Evolutionary conservation across 1,284 basidiomycete genomes (phyloP).

Genomic region (Ganoderma lucidum): DNA sequence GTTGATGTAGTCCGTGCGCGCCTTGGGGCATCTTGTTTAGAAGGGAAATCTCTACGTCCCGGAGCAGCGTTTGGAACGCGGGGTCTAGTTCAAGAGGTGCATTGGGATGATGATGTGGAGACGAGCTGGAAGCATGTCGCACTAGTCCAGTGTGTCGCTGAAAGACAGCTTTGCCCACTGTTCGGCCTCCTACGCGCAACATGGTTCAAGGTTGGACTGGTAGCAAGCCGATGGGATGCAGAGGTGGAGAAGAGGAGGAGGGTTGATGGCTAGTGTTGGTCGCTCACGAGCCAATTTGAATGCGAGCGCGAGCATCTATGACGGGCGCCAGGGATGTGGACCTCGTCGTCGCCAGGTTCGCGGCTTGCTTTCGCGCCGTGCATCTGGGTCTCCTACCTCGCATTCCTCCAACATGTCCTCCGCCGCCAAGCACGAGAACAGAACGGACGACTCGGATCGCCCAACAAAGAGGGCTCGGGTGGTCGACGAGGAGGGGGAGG

Average conservation of each 20-base stretch:
- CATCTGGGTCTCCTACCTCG: background rate
- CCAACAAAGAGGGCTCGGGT: conserved; percentile 39
- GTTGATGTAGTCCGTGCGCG: conserved; percentile 25
- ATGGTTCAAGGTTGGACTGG: conserved; percentile 22
- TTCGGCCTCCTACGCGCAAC: conserved; percentile 35
- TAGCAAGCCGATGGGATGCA: background rate
- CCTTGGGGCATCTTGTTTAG: conserved; percentile 47
- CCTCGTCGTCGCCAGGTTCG: background rate
- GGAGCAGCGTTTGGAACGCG: conserved; percentile 62
- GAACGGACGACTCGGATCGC: conserved; percentile 29
- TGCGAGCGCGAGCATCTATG: background rate
- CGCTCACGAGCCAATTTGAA: background rate
- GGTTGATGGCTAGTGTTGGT: background rate
- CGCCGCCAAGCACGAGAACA: conserved; percentile 16
- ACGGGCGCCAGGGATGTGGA: conserved; percentile 4
- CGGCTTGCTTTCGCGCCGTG: background rate
- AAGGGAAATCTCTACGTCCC: conserved; percentile 73
- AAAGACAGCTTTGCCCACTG: conserved; percentile 27
- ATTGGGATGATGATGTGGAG: conserved; percentile 45
- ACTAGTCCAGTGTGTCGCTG: conserved; percentile 31
- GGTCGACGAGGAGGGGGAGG: conserved; percentile 52
- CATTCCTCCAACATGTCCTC: conserved; percentile 18
- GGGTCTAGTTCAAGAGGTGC: conserved; percentile 68
- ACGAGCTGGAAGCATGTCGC: conserved; percentile 37
- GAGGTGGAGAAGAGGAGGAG: background rate